Evolutionary conservation across 2,329 filamentous ascomycete species (phyloP).

Genomic region (Aspergillus texensis): DNA sequence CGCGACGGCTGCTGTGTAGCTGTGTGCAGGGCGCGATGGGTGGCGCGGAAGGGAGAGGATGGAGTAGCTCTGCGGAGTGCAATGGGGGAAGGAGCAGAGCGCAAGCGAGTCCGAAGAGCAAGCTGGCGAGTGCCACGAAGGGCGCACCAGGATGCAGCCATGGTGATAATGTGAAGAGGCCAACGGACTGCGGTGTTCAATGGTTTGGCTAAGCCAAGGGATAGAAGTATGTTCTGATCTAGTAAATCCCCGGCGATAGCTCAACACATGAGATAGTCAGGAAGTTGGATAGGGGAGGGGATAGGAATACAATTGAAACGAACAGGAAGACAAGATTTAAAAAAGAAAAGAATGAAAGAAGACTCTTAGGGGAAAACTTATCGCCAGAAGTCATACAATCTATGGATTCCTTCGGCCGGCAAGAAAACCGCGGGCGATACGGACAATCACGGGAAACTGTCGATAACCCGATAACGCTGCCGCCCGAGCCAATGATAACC

Average conservation of each 20-base stretch:
- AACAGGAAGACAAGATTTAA: slow-evolving; percentile 10
- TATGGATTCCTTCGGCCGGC: slow-evolving; percentile 4
- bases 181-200: slow-evolving; percentile 1
- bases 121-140: slow-evolving; percentile 40
- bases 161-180: slow-evolving; percentile 14
- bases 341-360: slow-evolving; percentile 9
- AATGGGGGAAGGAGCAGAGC: slow-evolving; percentile 25
- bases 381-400: slow-evolving; percentile 2
- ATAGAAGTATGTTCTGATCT: not conserved
- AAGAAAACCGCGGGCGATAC: slow-evolving; percentile 23
- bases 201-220: slow-evolving; percentile 4
- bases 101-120: slow-evolving; percentile 35
- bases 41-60: slow-evolving; percentile 33
- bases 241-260: not conserved
- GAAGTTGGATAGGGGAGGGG: not conserved
- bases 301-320: slow-evolving; percentile 5
- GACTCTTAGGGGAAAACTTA: not conserved
- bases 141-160: slow-evolving; percentile 40
- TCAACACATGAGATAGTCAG: slow-evolving; percentile 6
- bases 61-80: slow-evolving; percentile 26
- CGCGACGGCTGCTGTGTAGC: slow-evolving; percentile 28
- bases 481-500: slow-evolving; percentile 14
- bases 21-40: slow-evolving; percentile 33
- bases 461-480: slow-evolving; percentile 17
- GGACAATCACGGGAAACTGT: slow-evolving; percentile 20